Percentiles rank a stretch among this genome's conserved stretches.
Evolutionary conservation across 768 basidiomycete species (phyloP).

Genomic region (Pluteus cervinus): DNA sequence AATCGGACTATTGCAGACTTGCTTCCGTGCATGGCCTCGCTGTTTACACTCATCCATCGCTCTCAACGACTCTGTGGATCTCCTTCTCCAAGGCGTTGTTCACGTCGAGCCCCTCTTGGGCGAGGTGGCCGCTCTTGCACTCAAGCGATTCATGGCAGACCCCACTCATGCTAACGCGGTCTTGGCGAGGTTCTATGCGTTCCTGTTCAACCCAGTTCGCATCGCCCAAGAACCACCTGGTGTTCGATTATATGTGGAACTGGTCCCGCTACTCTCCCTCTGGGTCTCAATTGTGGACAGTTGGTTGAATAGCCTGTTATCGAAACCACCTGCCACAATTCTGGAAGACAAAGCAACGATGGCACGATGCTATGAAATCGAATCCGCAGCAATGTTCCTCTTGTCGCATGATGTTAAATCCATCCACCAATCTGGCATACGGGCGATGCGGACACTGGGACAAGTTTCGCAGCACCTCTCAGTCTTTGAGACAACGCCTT

Average conservation of each 20-base stretch:
- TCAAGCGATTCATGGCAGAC: constrained; percentile 71
- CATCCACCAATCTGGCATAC: constrained; percentile 56
- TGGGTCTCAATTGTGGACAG: constrained; percentile 71
- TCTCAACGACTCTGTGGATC: constrained; percentile 61
- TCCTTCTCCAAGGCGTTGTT: constrained; percentile 75
- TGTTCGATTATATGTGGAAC: constrained; percentile 60
- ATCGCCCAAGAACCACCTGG: constrained; percentile 62
- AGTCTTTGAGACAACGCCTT: too few species aligned
- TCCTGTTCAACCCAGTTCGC: constrained; percentile 65
- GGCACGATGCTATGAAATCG: constrained; percentile 53
- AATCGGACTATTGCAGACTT: constrained; percentile 66
- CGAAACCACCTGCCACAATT: constrained; percentile 29
- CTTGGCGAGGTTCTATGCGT: constrained; percentile 58
- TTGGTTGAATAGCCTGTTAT: constrained; percentile 52
- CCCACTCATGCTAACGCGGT: constrained; percentile 48
- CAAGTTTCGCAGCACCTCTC: constrained; percentile 41
- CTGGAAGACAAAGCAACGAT: constrained; percentile 35
- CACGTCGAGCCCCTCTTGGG: constrained; percentile 77
- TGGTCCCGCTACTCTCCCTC: constrained; percentile 55
- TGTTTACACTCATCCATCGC: constrained; percentile 55
- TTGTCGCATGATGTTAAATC: constrained; percentile 48
- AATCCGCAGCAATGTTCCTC: constrained; percentile 70
- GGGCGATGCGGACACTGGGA: constrained; percentile 55
- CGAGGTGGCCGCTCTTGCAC: constrained; percentile 59
- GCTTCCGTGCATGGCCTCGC: constrained; percentile 83